Evolutionary conservation across 306 rosid genomes (phyloP), one percentile per base, ranked within the genome.

Genomic region (Vicia villosa): DNA sequence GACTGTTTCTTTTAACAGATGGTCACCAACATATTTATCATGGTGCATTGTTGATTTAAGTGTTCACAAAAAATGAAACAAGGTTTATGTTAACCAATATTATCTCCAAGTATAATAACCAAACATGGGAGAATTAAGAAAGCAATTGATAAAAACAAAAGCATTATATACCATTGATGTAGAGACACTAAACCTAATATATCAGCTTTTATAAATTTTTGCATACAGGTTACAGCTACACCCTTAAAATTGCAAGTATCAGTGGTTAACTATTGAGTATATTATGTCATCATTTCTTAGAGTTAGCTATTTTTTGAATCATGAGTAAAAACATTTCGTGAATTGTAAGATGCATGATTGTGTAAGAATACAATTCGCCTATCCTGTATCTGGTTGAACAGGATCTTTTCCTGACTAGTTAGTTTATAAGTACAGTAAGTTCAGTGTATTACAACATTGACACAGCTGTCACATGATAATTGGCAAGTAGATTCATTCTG

Each of bases 181-280:
- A 50, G 57, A 9, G 28, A 50, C 57, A 50, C 17, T 19, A 41
- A 28, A 64, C 10, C 64, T 52, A 38, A 16, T 17, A 17, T 63
- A 7, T 40, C 8, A 40, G 66, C 57, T 16, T n/a, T 28, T 54
- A 41, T 13, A 50, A n/a, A 21, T 15, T 62, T 70, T 42, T 59
- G 58, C 7, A 58, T 10, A 10, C 17, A 41, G 10, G 28, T 24
- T 24, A 24, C 28, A 24, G 28, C 68, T 21, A 10, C 46, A 58
- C 17, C 47, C 68, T 24, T 50, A 52, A 63, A 36, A 64, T 41
- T 19, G 51, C 15, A 50, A 51, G 51, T 36, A 75, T 66, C 74
- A 66, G n/a, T 16, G 38, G 21, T 58, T 34, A 21, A 42, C 24
- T 41, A 55, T 55, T 55, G 42, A 17, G 32, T 56, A 55, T 54